phyloP scores from a whole-genome alignment of 352 stramenopile species.

The Globisporangium viniferum region DNA sequence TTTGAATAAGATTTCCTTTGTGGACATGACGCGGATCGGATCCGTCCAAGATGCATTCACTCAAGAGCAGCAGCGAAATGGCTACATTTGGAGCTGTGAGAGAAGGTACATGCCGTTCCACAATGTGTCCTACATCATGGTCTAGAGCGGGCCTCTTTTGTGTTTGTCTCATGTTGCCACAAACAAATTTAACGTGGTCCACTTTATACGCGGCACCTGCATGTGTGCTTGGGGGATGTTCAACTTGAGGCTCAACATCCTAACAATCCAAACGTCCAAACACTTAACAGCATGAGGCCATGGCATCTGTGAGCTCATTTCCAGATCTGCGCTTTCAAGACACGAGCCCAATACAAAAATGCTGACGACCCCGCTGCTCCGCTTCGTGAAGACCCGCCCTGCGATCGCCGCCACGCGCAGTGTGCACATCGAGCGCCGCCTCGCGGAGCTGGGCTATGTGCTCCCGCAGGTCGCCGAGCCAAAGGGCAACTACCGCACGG shows the following conservation, averaged over 20 bases:
- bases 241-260: background rate
- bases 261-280: background rate
- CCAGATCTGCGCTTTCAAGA: constrained; percentile 2
- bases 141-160: background rate
- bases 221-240: constrained; percentile 1
- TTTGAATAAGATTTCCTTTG: background rate
- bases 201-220: too few relatives aligned
- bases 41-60: background rate
- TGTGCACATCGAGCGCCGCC: constrained; percentile 81
- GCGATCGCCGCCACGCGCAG: constrained; percentile 28
- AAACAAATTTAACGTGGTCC: too few relatives aligned
- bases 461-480: constrained; percentile 60
- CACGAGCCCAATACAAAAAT: constrained; percentile 9
- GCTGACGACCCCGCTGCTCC: constrained; percentile 29
- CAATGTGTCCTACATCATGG: background rate
- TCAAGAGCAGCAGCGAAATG: background rate
- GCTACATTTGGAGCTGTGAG: background rate
- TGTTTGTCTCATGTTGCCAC: too few relatives aligned
- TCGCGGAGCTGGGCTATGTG: constrained; percentile 72
- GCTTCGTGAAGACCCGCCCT: constrained; percentile 19
- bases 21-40: background rate
- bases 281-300: too few relatives aligned
- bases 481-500: constrained; percentile 91
- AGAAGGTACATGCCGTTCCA: background rate
- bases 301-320: constrained; percentile 4